Conservation (phyloP, 108 stramenopile species). For the Cyclostephanos tholiformis region DNA sequence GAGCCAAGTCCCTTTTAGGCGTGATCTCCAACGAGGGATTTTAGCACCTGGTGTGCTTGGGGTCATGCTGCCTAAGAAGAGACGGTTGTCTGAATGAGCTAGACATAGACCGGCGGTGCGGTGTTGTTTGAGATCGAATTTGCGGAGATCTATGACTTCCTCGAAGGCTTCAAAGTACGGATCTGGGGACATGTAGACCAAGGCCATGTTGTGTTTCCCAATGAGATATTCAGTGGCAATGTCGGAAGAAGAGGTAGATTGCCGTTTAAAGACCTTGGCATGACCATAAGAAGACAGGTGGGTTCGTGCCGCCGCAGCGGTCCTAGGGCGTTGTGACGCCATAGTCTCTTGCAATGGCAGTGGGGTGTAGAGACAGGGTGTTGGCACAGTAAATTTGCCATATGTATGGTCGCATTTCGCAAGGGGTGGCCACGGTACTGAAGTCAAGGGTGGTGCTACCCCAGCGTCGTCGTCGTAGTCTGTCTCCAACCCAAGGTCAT, state of each 20-base stretch:
- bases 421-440: no score
- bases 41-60: background rate
- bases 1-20: background rate
- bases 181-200: background rate
- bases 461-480: no score
- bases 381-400: background rate
- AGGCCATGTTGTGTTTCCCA: background rate
- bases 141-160: background rate
- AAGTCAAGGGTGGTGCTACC: no score
- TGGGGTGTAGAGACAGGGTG: background rate
- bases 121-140: background rate
- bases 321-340: no score
- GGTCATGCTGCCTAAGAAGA: background rate
- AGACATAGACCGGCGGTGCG: background rate
- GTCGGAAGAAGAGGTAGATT: no score
- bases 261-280: no score
- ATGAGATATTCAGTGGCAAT: background rate
- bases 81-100: background rate
- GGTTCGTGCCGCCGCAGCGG: no score
- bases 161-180: background rate
- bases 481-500: no score
- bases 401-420: no score
- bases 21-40: background rate
- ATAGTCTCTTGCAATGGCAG: no score
- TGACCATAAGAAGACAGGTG: no score